Base-by-base conservation (phyloP, 352 stramenopile genomes). In the Phytophthora ohioensis region DNA sequence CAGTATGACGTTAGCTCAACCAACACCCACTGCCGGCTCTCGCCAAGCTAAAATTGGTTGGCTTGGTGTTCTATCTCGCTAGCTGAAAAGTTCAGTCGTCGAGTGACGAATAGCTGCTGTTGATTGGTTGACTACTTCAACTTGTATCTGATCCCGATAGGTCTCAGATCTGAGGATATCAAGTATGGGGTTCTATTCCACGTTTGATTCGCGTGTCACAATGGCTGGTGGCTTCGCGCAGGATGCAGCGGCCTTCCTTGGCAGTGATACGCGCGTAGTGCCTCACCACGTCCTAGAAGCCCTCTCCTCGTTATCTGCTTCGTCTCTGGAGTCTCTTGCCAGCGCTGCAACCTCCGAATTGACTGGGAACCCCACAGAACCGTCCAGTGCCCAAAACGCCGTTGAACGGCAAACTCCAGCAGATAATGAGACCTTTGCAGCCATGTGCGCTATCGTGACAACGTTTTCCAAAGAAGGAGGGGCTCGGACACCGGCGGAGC, bases 371-470 rank as follows among this genome's bases (percentile, higher is more conserved):
- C 32, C 45, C 13, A 30, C 48, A 3, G 42, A 35, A 21, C 42
- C 38, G 3, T 11, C 12, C n/a, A 15, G 17, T 6, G 10, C 30
- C 32, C 38, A 48, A 61, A 62, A 67, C 38, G 48, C 45, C 7
- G 4, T 30, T 15, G 48, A 71, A 17, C 48, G 39, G 39, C 49
- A 48, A 9, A 39, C 36, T 34, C 17, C 13, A 4, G 60, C 11
- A 13, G 36, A 73, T 21, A 38, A 64, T 21, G 70, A 70, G 27
- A 35, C 62, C 0, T 81, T 75, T 31, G 70, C 59, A 53, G 71
- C 49, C 21, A 74, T 86, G 62, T 81, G 65, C 48, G 64, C 54
- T 15, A 75, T 82, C 9, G 49, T 85, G 2, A 52, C 63, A 17
- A 56, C 39, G 17, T 21, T 21, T 21, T 21, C 73, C 5, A 63